A percentile compares a stretch with the other conserved stretches of the same genome.
These are phyloP conservation scores for Aspergillus amoenus DNA, from an alignment of 2,329 filamentous ascomycete species.

Conservation along the genomic window DNA sequence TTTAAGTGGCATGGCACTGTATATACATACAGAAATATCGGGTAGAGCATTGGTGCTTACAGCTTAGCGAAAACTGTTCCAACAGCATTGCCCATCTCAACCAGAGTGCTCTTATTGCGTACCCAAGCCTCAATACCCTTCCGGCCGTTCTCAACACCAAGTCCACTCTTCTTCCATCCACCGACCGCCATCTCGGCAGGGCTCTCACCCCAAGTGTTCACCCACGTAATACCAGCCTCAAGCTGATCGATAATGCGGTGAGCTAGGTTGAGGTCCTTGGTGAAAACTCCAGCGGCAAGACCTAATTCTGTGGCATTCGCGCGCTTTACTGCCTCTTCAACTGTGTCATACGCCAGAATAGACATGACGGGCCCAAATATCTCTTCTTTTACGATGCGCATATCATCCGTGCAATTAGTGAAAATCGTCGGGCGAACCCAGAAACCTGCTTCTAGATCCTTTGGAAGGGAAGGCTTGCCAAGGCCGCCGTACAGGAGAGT, in stretches of 20 bases:
- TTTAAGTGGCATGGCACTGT: neutral
- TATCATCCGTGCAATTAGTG: slow-evolving; percentile 78
- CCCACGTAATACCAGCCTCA: slow-evolving; percentile 85
- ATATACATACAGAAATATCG: neutral
- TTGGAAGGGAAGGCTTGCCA: slow-evolving; percentile 56
- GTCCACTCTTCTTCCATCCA: slow-evolving; percentile 86
- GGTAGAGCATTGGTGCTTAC: slow-evolving; percentile 34
- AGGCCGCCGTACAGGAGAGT: slow-evolving; percentile 71
- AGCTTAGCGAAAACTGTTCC: slow-evolving; percentile 73
- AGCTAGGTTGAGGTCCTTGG: slow-evolving; percentile 69
- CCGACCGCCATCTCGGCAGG: slow-evolving; percentile 91
- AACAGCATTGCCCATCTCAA: slow-evolving; percentile 73
- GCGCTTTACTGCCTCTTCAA: slow-evolving; percentile 68
- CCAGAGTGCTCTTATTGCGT: slow-evolving; percentile 81
- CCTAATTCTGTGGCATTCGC: slow-evolving; percentile 78
- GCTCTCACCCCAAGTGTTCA: slow-evolving; percentile 91
- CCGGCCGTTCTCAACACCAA: slow-evolving; percentile 83
- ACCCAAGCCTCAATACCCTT: slow-evolving; percentile 79
- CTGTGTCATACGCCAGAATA: slow-evolving; percentile 69
- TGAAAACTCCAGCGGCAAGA: slow-evolving; percentile 81
- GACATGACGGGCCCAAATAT: slow-evolving; percentile 89
- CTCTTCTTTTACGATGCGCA: slow-evolving; percentile 78
- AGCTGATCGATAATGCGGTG: slow-evolving; percentile 70
- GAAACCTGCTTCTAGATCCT: slow-evolving; percentile 62
- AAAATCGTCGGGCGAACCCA: slow-evolving; percentile 85